Evolutionary conservation across 768 basidiomycete genomes (phyloP).

Genomic region (Chalciporus pseudorubinellus): DNA sequence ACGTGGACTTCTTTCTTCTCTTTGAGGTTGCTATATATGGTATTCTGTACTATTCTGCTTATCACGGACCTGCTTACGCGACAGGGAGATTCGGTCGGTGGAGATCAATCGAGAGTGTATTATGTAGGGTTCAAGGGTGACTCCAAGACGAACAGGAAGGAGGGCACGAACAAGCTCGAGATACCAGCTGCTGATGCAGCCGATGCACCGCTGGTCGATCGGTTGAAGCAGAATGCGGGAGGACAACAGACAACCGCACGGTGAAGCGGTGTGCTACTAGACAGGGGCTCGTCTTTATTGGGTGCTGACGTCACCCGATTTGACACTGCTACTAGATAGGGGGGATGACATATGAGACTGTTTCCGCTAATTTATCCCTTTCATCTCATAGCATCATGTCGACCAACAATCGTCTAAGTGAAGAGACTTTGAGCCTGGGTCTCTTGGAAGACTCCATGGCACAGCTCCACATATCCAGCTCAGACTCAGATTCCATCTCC

Average conservation of each 20-base stretch:
- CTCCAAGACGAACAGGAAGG: constrained; percentile 49
- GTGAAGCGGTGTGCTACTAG: constrained; percentile 17
- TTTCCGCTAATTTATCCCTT: not conserved
- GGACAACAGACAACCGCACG: constrained; percentile 65
- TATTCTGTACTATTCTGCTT: constrained; percentile 5
- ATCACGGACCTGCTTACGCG: constrained; percentile 11
- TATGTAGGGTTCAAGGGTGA: constrained; percentile 86
- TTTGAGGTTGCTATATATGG: constrained; percentile 26
- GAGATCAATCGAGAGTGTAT: constrained; percentile 64
- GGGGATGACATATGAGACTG: not conserved
- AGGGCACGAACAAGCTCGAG: constrained; percentile 61
- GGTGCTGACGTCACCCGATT: not conserved
- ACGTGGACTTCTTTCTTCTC: constrained; percentile 2
- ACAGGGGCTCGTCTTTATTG: constrained; percentile 5
- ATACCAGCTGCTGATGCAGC: constrained; percentile 80
- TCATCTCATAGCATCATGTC: not conserved
- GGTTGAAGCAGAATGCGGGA: constrained; percentile 52
- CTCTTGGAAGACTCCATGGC: not conserved
- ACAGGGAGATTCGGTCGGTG: constrained; percentile 67
- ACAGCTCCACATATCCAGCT: not conserved
- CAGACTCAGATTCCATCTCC: not conserved
- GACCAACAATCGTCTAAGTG: not conserved
- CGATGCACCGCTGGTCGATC: constrained; percentile 66
- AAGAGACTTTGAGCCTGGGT: not conserved
- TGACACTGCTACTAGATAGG: not conserved